Percentiles rank a stretch among this genome's conserved stretches.
Evolutionary conservation across 129 eudicot species (phyloP).

Genomic region (Ambrosia artemisiifolia): DNA sequence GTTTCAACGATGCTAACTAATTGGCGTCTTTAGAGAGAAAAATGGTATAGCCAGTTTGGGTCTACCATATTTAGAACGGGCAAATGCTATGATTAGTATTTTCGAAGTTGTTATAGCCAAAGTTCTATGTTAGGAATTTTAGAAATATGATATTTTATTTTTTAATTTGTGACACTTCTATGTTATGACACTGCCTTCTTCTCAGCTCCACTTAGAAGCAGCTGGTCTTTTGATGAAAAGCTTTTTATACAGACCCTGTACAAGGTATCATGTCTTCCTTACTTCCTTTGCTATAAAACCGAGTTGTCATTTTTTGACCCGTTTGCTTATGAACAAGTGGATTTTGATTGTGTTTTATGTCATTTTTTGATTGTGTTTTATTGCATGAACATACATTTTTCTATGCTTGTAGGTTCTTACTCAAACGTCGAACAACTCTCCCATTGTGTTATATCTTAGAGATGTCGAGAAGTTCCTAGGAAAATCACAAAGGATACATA

Average conservation of each 20-base stretch:
- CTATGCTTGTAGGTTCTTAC: conserved; percentile 55
- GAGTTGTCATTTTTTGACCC: background rate
- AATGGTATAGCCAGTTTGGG: background rate
- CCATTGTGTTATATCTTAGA: conserved; percentile 77
- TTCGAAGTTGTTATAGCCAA: background rate
- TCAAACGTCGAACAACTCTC: conserved; percentile 54
- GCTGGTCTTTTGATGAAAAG: conserved; percentile 89
- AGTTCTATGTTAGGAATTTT: background rate
- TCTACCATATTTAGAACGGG: background rate
- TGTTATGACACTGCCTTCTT: conserved; percentile 20
- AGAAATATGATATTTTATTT: background rate
- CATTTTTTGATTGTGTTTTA: background rate
- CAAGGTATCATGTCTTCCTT: conserved; percentile 50
- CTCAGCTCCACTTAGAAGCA: conserved; percentile 76
- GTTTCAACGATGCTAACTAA: background rate
- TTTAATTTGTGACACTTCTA: background rate
- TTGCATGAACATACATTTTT: background rate
- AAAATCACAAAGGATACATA: conserved; percentile 62
- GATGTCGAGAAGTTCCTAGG: conserved; percentile 77
- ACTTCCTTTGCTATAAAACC: background rate
- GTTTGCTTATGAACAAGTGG: background rate
- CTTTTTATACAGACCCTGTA: conserved; percentile 77
- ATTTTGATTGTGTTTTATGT: background rate
- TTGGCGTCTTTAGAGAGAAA: background rate
- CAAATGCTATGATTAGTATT: background rate